phyloP scores from a whole-genome alignment of 2,329 filamentous ascomycete species.

The Cladobotryum protrusum region DNA sequence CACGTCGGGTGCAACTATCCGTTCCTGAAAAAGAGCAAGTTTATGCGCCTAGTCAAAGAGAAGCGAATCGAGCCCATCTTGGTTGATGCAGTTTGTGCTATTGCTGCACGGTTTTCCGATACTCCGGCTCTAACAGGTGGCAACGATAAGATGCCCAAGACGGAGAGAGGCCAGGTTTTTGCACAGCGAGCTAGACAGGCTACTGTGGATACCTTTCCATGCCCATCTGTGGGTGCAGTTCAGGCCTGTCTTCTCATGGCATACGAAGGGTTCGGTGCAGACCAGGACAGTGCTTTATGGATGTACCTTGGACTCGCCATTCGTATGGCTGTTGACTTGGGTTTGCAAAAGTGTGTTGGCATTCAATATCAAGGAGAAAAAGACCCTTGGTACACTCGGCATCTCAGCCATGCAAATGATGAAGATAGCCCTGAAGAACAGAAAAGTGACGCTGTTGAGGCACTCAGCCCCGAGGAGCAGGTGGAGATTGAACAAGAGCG shows the following conservation, averaged over 20 bases:
- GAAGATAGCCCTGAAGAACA: conserved; percentile 35
- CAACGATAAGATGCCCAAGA: conserved; percentile 44
- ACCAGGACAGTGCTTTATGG: conserved; percentile 85
- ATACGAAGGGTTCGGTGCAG: conserved; percentile 83
- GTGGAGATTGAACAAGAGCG: conserved; percentile 71
- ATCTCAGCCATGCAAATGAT: conserved; percentile 33
- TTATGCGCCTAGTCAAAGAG: conserved; percentile 69
- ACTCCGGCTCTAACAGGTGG: conserved; percentile 42
- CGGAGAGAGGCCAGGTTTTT: conserved; percentile 70
- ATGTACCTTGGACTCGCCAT: conserved; percentile 90
- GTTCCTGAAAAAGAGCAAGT: conserved; percentile 67
- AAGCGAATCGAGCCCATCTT: conserved; percentile 79
- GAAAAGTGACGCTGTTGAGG: conserved; percentile 32
- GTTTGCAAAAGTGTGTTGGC: conserved; percentile 75
- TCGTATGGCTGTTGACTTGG: conserved; percentile 72
- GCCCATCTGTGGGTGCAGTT: conserved; percentile 74
- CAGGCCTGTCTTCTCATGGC: conserved; percentile 79
- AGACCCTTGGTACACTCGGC: conserved; percentile 43
- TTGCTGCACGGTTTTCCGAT: conserved; percentile 75
- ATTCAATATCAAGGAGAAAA: conserved; percentile 55
- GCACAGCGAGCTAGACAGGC: conserved; percentile 77
- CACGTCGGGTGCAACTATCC: conserved; percentile 83
- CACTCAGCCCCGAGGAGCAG: conserved; percentile 45
- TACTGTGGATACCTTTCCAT: conserved; percentile 75
- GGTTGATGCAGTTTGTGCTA: conserved; percentile 77